Evolutionary conservation across 495 filamentous ascomycete species (phyloP), one percentile per base, ranked within the genome.

Genomic region (Wilcoxina mikolae): DNA sequence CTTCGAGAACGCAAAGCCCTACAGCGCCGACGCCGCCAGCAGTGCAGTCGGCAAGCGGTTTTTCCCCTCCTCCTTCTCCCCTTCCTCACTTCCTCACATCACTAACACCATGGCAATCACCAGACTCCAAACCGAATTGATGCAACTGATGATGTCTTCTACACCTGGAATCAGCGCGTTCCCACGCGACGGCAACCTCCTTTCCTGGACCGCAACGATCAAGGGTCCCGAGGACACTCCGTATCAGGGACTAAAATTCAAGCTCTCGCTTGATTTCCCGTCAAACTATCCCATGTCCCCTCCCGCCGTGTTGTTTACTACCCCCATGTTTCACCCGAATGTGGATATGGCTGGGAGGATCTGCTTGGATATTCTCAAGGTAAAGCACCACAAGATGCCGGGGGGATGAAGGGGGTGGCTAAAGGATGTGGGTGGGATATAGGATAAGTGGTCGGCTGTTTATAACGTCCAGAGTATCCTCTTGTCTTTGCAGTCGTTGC

Each of bases 341-440:
- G 83, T 95, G 57, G 91, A 99, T 67, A 90, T 91, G 70, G 78
- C 96, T 0, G 91, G 91, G 44, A 83, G 91, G 25, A 99, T 99
- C 68, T 99, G 91, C 68, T 74, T 99, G 55, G 93, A 96, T 69
- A 99, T 99, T 61, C 73, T 99, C 49, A 95, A 94, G 74, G 91
- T 95, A 4, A 5, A 18, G 5, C 4, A 20, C 39, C 17, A 9
- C 39, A n/a, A n/a, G n/a, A n/a, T n/a, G 39, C 39, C 39, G 17
- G 7, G 17, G 39, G 17, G 39, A 43, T 10, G 39, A 15, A 35
- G 31, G 31, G 31, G 15, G 31, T 35, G 42, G 42, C 22, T 31
- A 20, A 12, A 24, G 23, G 23, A 22, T 49, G 11, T 5, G 9
- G 5, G 45, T 12, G 5, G n/a, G n/a, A 18, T 18, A 5, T 20